phyloP scores from a whole-genome alignment of 192 early-diverging fungal species.

The Coemansia nantahalensis region DNA sequence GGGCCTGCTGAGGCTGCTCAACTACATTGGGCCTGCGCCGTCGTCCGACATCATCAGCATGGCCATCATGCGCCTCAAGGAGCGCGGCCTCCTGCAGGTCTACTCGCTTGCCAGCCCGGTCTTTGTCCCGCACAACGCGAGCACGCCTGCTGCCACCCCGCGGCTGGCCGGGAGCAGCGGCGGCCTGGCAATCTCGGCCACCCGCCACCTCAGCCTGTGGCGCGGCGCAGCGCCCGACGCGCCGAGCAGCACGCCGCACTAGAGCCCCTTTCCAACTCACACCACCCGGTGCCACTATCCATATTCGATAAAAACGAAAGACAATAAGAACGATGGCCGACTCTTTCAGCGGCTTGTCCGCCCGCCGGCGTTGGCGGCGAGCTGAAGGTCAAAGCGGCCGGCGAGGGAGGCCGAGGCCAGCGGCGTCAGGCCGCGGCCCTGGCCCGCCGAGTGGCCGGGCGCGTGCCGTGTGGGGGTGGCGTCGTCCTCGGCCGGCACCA shows the following conservation, averaged over 20 bases:
- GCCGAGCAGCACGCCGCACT: no score
- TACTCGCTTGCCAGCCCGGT: conserved; percentile 34
- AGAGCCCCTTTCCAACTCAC: no score
- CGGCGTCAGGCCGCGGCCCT: no score
- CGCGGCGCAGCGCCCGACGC: not conserved
- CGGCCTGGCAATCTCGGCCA: conserved; percentile 11
- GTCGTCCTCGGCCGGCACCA: conserved; percentile 18
- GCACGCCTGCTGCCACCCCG: not conserved
- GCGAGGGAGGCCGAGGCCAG: no score
- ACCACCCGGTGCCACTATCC: no score
- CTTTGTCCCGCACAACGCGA: conserved; percentile 6
- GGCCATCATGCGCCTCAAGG: conserved; percentile 37
- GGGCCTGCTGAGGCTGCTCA: conserved; percentile 10
- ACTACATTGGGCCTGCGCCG: conserved; percentile 11
- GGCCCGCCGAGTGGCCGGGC: no score
- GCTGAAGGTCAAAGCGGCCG: no score
- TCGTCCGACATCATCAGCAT: conserved; percentile 20
- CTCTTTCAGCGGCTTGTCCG: no score
- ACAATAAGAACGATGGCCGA: no score
- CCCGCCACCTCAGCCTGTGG: conserved; percentile 22
- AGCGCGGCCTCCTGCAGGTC: conserved; percentile 20
- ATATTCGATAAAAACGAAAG: not conserved
- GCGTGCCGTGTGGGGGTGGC: no score
- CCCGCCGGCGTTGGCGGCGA: no score
- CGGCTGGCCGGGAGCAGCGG: not conserved